Evolutionary conservation across 1,284 basidiomycete genomes (phyloP), one percentile per base, ranked within the genome.

Genomic region (Stygiomarasmius scandens): DNA sequence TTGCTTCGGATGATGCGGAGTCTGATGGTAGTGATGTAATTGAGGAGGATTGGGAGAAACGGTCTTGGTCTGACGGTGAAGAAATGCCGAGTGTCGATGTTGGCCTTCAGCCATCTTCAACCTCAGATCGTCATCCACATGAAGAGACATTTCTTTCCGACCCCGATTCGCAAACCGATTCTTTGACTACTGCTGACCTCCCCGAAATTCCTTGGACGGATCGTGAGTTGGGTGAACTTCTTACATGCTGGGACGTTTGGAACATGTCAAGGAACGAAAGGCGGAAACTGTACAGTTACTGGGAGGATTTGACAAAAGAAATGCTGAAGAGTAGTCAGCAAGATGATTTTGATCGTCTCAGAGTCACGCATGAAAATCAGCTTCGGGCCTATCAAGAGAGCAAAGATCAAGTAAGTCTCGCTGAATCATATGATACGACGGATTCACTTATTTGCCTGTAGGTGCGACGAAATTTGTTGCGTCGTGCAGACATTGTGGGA

Each of bases 401-500:
- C 22, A 70, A 69, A 55, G 67, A 76, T 49, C 77, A 78, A 66
- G 78, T 77, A 50, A 44, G 68, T 56, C 12, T 32, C 12, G 19
- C 41, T 32, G 32, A 19, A n/a, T 54, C 46, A 27, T n/a, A 12
- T 41, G 11, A 9, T 5, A 16, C 38, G 11, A 41, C n/a, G n/a
- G 38, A 16, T 16, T 41, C 16, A 23, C 47, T 32, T 11, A 48
- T 12, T 12, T 25, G 19, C 19, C 49, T 27, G 4, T 55, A 78
- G 76, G 63, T 66, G 52, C 75, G 80, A 11, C 75, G 80, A 12
- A 71, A 76, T n/a, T 70, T 86, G 0, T 73, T 88, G 2, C 63
- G 67, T 9, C 71, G 77, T n/a, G 74, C 80, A 0, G 79, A 89
- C 61, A 78, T 91, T 19, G 80, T 91, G 51, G 89, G 85, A 10